phyloP scores from a whole-genome alignment of 192 early-diverging fungal genomes.

The Globomyces pollinis-pini region DNA sequence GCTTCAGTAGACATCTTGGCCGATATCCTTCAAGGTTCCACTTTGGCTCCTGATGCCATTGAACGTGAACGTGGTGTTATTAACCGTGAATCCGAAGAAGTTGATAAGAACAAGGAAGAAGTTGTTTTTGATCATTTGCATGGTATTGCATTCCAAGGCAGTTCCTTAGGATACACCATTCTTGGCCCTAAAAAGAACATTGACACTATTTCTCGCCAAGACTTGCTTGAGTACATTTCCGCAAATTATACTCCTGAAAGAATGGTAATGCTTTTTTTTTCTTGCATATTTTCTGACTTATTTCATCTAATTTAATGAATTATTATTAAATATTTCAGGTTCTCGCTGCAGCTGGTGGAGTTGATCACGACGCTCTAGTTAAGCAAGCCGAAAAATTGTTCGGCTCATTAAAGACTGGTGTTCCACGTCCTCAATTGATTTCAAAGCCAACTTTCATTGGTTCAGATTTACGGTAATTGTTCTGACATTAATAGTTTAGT shows the following conservation, averaged over 20 bases:
- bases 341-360: conserved; percentile 82
- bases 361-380: conserved; percentile 90
- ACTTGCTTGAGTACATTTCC: conserved; percentile 82
- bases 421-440: conserved; percentile 25
- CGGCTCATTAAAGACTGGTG: conserved; percentile 62
- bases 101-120: conserved; percentile 91
- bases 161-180: conserved; percentile 84
- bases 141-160: conserved; percentile 86
- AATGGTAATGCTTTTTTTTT: too few species aligned
- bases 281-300: background rate
- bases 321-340: too few species aligned
- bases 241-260: conserved; percentile 95
- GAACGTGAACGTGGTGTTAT: conserved; percentile 98
- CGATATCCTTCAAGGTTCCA: conserved; percentile 92
- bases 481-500: conserved; percentile 50
- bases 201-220: conserved; percentile 73
- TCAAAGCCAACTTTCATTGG: conserved; percentile 76
- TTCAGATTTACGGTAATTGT: conserved; percentile 54
- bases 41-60: conserved; percentile 72
- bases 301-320: too few species aligned
- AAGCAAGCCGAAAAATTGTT: conserved; percentile 91
- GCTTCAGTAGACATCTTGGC: conserved; percentile 88
- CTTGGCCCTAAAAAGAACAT: conserved; percentile 94
- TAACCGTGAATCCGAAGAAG: conserved; percentile 82
- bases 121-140: conserved; percentile 99